Base-by-base conservation (phyloP, 2,329 filamentous ascomycete genomes). In the Rugonectria rugulosa region DNA sequence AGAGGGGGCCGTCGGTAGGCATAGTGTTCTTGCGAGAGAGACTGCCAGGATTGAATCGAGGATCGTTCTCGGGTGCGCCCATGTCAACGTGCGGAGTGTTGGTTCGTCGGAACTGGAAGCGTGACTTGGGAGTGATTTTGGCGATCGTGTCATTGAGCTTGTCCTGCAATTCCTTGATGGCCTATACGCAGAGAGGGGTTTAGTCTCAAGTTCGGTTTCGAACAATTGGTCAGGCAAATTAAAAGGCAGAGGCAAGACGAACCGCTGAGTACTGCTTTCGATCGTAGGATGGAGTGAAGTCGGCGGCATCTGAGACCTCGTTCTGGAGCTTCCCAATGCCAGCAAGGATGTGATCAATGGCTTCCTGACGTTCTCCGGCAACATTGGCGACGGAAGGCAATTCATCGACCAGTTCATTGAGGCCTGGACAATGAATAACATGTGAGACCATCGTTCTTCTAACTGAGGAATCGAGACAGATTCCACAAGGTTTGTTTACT, bases 241-340 rank as follows among this genome's bases (percentile, higher is more conserved):
- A 53, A 19, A n/a, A 1, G 23, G 6, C 4, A 12, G 12, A 29
- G 26, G 19, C 12, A 11, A 14, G 12, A 45, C 68, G 50, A 74
- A 92, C 91, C 77, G 93, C 87, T 37, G 88, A 85, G 70, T 97
- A 98, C 20, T 89, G 88, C 64, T 91, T 86, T 72, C 95, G 91
- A 68, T 98, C 95, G 70, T 97, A 96, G 7, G 92, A 87, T 3
- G 95, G 92, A 14, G 97, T 85, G 63, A 88, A 92, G 52, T 88
- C 87, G 2, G 89, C 86, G 1, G 91, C 90, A 74, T 97, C 92
- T 63, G 91, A 88, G 32, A 97, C 90, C 66, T 95, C 88, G 61
- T 89, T 89, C 2, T 92, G 92, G 14, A 98, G 81, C 53, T 86
- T 85, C 24, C 90, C 88, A 66, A 98, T 95, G 59, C 86, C 85